Percentiles rank a stretch among this genome's conserved stretches.
Evolutionary conservation across 495 filamentous ascomycete species (phyloP).

Genomic region (Venustampulla echinocandica): DNA sequence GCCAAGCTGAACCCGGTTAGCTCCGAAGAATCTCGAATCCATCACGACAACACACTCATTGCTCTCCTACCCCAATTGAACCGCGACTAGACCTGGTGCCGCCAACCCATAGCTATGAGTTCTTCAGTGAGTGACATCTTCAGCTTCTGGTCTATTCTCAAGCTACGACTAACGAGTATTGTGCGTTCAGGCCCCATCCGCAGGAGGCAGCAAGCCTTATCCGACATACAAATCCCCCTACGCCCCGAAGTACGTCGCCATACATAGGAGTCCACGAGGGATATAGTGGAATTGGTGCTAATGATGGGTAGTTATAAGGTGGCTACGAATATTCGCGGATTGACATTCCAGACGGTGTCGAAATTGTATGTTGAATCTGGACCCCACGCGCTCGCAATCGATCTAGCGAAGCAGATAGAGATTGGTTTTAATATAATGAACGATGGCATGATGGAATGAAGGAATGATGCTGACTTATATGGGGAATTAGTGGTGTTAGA

Average conservation of each 20-base stretch:
- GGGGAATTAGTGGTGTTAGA: conserved; percentile 40
- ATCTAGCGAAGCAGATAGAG: neutral
- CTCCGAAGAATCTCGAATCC: conserved; percentile 6
- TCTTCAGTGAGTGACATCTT: neutral
- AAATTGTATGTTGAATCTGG: conserved; percentile 39
- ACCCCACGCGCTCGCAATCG: neutral
- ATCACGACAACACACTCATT: neutral
- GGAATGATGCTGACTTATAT: neutral
- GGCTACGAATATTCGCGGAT: conserved; percentile 40
- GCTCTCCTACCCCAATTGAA: conserved; percentile 16
- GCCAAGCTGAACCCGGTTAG: conserved; percentile 3
- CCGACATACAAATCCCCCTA: conserved; percentile 34
- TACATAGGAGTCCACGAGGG: neutral
- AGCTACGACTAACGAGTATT: conserved; percentile 7
- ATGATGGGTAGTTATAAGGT: conserved; percentile 39
- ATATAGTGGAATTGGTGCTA: conserved; percentile 2
- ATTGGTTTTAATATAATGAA: neutral
- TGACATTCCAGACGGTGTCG: conserved; percentile 34
- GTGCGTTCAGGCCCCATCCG: conserved; percentile 5
- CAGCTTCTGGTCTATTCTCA: conserved; percentile 6
- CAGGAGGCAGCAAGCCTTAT: conserved; percentile 17
- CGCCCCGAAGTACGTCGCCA: conserved; percentile 31
- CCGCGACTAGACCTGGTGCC: neutral
- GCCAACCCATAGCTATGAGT: conserved; percentile 1
- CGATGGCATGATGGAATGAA: neutral